phyloP scores from a whole-genome alignment of 139 green algal genomes.

The Pleodorina starrii region DNA sequence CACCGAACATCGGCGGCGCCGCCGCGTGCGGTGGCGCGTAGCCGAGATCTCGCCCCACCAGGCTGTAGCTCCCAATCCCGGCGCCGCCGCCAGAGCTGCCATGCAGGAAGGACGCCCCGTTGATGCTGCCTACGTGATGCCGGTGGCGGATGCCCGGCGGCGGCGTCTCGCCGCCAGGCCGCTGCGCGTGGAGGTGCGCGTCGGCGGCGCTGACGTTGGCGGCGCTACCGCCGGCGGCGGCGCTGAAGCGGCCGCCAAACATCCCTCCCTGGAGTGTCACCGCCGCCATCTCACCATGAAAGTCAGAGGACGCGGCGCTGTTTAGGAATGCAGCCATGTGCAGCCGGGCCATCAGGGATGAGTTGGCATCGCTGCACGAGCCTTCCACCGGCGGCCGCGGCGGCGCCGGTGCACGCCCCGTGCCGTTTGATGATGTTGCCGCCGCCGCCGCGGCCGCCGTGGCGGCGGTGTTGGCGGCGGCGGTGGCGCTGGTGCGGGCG shows the following conservation, averaged over 20 bases:
- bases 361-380: too few species aligned
- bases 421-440: background rate
- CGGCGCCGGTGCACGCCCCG: too few species aligned
- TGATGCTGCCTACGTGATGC: background rate
- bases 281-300: background rate
- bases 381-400: background rate
- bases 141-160: too few species aligned
- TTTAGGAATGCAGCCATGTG: background rate
- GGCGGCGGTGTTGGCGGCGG: too few species aligned
- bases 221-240: background rate
- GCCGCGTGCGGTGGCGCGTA: too few species aligned
- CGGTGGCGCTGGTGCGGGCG: background rate
- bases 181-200: too few species aligned
- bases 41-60: background rate
- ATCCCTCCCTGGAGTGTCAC: slow-evolving; percentile 16
- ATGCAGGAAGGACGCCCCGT: background rate
- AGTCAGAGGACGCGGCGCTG: background rate
- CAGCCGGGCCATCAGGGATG: background rate
- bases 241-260: background rate
- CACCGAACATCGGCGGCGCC: background rate
- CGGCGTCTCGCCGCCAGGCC: too few species aligned
- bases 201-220: background rate
- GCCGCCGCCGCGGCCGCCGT: background rate
- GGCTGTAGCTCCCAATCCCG: background rate
- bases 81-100: background rate